Base-by-base conservation (phyloP, 495 filamentous ascomycete species). In the Pseudotulostoma volvatum region DNA sequence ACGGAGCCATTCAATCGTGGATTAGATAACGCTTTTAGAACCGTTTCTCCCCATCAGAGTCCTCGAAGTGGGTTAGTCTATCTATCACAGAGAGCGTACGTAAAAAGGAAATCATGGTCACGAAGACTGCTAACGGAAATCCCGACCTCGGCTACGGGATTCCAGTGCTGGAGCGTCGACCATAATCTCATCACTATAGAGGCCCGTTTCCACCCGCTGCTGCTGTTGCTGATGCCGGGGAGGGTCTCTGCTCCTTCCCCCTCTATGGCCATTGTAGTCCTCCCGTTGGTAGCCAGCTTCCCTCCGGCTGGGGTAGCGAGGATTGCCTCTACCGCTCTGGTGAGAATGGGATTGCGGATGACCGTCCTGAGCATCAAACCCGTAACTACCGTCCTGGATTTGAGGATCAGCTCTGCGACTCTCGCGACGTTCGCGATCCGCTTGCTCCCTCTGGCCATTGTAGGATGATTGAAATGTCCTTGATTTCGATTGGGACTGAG, bases 311-410 rank as follows among this genome's bases (percentile, higher is more conserved):
- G 36, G 44, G 18, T 38, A 38, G 9, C 44, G 36, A 18, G 42
- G 35, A 30, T 20, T 41, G 23, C 18, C 8, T 36, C 34, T 18
- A 4, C 7, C 31, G 7, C 25, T 31, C n/a, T n/a, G n/a, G n/a
- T n/a, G n/a, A n/a, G n/a, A n/a, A 23, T 31, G 35, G 16, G 39
- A 33, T 16, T 34, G 1, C 14, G 42, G 13, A n/a, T 59, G 55
- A 39, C 74, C 64, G 7, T 60, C 49, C 14, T 52, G 43, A 1
- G 50, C 61, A 20, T 43, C 49, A 42, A 79, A 79, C 1, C 76
- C 78, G 46, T 70, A 67, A 9, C 61, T 67, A 9, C 76, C 78
- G 44, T 81, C 73, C 23, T 79, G 61, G 4, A 77, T 40, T 4
- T 63, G 55, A 4, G 70, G 62, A 16, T 65, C 61, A 20, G 61